Evolutionary conservation across 139 green algal genomes (phyloP).

Genomic region (Pedinophyceae sp.): DNA sequence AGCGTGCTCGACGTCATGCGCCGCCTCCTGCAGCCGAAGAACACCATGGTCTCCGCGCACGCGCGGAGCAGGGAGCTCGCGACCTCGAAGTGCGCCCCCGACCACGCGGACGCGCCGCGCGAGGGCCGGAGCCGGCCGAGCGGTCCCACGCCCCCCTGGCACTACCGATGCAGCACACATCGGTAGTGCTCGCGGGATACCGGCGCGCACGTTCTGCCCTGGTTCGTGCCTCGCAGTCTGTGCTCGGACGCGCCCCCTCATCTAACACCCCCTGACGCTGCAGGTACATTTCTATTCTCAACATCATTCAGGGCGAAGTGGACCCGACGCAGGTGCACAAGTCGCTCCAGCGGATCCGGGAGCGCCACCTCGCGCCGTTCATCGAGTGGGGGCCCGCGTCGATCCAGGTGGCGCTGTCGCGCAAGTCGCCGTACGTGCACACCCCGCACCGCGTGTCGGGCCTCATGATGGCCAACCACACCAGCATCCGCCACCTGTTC

Average conservation of each 20-base stretch:
- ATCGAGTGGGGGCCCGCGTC: conserved; percentile 94
- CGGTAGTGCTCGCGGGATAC: too few species aligned
- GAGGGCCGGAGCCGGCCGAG: too few species aligned
- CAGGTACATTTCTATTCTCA: conserved; percentile 96
- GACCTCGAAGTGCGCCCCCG: background rate
- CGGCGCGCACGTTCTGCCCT: too few species aligned
- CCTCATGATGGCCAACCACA: conserved; percentile 98
- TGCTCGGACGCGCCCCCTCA: too few species aligned
- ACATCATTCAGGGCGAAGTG: conserved; percentile 91
- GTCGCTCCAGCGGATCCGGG: conserved; percentile 85
- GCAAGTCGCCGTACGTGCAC: conserved; percentile 80
- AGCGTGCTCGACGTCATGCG: conserved; percentile 97
- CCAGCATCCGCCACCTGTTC: conserved; percentile 89
- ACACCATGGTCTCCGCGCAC: conserved; percentile 82
- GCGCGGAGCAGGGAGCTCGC: conserved; percentile 4
- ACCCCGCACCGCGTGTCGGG: conserved; percentile 75
- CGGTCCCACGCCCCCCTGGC: too few species aligned
- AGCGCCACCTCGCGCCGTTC: conserved; percentile 85
- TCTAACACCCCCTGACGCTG: too few species aligned
- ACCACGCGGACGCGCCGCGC: too few species aligned
- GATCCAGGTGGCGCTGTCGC: conserved; percentile 92
- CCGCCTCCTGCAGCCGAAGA: conserved; percentile 86
- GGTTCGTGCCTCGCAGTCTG: too few species aligned
- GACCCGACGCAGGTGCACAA: conserved; percentile 88
- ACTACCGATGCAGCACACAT: too few species aligned